Conservation (phyloP, 2,329 filamentous ascomycete genomes). For the Endocalyx cinctus region DNA sequence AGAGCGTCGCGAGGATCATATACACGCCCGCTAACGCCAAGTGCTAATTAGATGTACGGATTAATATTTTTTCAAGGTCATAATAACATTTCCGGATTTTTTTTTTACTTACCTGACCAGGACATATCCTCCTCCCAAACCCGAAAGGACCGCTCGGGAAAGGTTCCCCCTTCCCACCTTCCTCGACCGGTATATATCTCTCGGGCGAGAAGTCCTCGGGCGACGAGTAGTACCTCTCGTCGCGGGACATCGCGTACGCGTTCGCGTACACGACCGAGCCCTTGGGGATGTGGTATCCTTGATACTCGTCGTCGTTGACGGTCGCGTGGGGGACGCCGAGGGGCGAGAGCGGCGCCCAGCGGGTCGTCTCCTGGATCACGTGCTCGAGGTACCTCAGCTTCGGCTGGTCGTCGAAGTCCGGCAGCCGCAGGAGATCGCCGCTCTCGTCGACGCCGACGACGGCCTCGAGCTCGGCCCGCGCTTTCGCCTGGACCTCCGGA, state of each 20-base stretch:
- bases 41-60: too few relatives aligned
- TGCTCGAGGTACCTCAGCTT: constrained; percentile 34
- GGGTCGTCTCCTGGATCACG: constrained; percentile 36
- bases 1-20: constrained; percentile 28
- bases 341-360: constrained; percentile 28
- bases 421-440: constrained; percentile 22
- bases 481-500: constrained; percentile 30
- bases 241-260: constrained; percentile 35
- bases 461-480: constrained; percentile 28
- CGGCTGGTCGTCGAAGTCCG: constrained; percentile 26
- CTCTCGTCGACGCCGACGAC: constrained; percentile 27
- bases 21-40: constrained; percentile 47
- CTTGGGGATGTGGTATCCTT: constrained; percentile 41
- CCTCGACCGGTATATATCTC: constrained; percentile 18
- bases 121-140: constrained; percentile 41
- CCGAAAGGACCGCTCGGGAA: constrained; percentile 32
- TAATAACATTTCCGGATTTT: too few relatives aligned
- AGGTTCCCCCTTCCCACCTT: constrained; percentile 23
- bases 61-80: too few relatives aligned
- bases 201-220: constrained; percentile 29
- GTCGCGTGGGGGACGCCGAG: constrained; percentile 36
- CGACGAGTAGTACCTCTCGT: constrained; percentile 22
- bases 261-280: constrained; percentile 38
- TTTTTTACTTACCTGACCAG: too few relatives aligned
- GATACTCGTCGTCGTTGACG: constrained; percentile 34